These are phyloP conservation scores for Phytophthora parvispora DNA, from an alignment of 352 stramenopile genomes.

Conservation along the genomic window DNA sequence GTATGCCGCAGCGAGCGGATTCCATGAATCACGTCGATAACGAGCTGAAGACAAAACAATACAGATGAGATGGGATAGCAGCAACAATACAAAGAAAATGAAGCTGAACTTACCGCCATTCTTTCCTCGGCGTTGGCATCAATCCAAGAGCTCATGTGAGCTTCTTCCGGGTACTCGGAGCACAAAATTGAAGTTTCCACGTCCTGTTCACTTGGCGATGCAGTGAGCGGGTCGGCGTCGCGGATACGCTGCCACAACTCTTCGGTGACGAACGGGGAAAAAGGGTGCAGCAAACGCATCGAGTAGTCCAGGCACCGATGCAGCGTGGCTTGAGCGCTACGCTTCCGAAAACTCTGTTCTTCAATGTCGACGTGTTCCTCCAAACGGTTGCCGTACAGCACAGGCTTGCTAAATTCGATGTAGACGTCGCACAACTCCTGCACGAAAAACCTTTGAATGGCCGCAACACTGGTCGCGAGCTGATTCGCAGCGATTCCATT, in stretches of 20 bases:
- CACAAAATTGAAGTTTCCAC: constrained; percentile 73
- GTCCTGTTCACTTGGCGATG: constrained; percentile 14
- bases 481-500: constrained; percentile 77
- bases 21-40: constrained; percentile 93
- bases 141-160: constrained; percentile 80
- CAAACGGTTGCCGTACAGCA: constrained; percentile 82
- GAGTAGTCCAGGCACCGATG: constrained; percentile 96
- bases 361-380: constrained; percentile 30
- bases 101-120: constrained; percentile 76
- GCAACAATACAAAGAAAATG: background rate
- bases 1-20: constrained; percentile 94
- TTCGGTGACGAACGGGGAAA: constrained; percentile 99
- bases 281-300: constrained; percentile 98
- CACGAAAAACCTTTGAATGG: constrained; percentile 88
- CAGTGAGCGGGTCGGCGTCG: constrained; percentile 48
- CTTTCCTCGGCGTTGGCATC: constrained; percentile 87
- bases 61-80: background rate
- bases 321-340: constrained; percentile 93
- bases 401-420: constrained; percentile 90
- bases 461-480: constrained; percentile 68
- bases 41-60: constrained; percentile 45
- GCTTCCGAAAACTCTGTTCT: constrained; percentile 63
- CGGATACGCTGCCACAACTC: constrained; percentile 97
- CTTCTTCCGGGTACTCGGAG: constrained; percentile 86
- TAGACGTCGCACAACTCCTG: constrained; percentile 92